A percentile compares a stretch with the other conserved stretches of the same genome.
Conservation (phyloP, 768 basidiomycete genomes). For the Terana coerulea region DNA sequence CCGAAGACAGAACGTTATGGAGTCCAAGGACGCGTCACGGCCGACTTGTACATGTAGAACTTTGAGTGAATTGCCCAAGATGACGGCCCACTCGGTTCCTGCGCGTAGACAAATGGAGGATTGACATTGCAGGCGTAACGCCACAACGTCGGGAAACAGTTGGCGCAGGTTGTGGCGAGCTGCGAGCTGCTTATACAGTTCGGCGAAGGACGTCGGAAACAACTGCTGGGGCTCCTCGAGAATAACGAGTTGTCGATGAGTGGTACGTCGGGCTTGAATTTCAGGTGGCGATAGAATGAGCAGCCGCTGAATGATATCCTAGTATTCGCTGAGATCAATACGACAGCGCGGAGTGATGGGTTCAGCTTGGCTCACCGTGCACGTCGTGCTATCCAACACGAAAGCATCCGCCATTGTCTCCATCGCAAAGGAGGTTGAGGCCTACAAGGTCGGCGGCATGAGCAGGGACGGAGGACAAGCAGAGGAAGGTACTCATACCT, state of each 20-base stretch:
- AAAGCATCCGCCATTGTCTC: background rate
- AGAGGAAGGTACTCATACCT: background rate
- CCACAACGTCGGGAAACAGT: slow-evolving; percentile 2
- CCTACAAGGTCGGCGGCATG: background rate
- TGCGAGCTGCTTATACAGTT: background rate
- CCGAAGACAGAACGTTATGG: background rate
- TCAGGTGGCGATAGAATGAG: background rate
- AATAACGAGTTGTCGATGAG: background rate
- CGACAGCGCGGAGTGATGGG: background rate
- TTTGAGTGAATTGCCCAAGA: background rate
- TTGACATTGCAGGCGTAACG: slow-evolving; percentile 1
- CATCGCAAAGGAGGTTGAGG: background rate
- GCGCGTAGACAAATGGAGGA: background rate
- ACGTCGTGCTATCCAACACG: background rate
- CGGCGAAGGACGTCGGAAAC: background rate
- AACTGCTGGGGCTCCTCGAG: background rate
- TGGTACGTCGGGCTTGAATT: background rate
- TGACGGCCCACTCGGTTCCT: background rate
- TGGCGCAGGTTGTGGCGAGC: background rate
- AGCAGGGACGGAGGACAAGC: too few relatives aligned
- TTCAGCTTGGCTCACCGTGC: background rate
- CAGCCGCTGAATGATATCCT: slow-evolving; percentile 4
- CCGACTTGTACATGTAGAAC: background rate
- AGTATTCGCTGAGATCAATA: background rate
- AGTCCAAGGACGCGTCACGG: background rate